Evolutionary conservation across 1,139 yeast genomes (phyloP), one percentile per base, ranked within the genome.

Genomic region (Taphrina pruni): DNA sequence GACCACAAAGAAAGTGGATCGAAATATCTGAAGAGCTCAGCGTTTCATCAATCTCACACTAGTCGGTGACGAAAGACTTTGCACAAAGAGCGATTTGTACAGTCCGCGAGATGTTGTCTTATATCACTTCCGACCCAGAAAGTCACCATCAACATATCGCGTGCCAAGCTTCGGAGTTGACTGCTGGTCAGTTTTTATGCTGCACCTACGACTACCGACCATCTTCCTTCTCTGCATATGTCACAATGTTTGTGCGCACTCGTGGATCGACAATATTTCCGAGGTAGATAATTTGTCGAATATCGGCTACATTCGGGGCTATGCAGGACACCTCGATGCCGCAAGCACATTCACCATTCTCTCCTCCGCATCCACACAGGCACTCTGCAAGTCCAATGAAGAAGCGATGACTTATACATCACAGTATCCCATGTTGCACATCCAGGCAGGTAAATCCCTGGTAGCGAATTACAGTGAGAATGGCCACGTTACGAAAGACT

Each of bases 401-500:
- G 71, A 62, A 21, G 21, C 69, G 4, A 48, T 56, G 46, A 60
- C 69, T 0, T 73, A 73, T 65, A 69, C 74, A 9, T 7, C 69
- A n/a, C 38, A 60, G 52, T 73, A 73, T 58, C 74, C 74, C 11
- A 73, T 72, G 73, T 69, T 73, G 43, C 41, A 50, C 8, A 71
- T 71, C 17, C 60, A 41, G 5, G 70, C 74, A 4, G 74, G 74
- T 6, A 71, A 69, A 55, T 58, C 60, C 20, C 60, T 73, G 26
- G 61, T 70, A 1, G 73, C 73, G 1, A 56, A 43, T 21, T 73
- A 73, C 51, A 61, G 60, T n/a, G 73, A 72, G 46, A 73, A 73
- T 45, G 74, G 74, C 6, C 74, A 73, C 52, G 74, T 70, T 17
- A 73, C 74, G 7, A 60, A 66, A 32, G 74, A 73, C 60, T 21